Evolutionary conservation across 352 stramenopile genomes (phyloP).

Genomic region (Phytophthora ohioensis): DNA sequence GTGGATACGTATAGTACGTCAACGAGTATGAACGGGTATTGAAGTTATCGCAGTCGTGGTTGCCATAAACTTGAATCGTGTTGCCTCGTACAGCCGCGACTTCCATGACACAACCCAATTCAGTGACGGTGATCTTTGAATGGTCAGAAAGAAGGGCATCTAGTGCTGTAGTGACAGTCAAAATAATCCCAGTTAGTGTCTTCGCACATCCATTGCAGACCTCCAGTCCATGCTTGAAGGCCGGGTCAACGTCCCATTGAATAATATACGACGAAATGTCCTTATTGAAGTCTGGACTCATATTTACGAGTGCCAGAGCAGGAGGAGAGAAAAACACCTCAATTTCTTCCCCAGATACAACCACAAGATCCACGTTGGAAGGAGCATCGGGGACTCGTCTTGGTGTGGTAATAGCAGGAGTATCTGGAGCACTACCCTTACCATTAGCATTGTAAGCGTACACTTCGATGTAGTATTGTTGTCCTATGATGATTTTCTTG

Average conservation of each 20-base stretch:
- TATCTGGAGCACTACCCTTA: slow-evolving; percentile 53
- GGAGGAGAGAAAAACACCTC: slow-evolving; percentile 93
- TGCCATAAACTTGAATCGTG: slow-evolving; percentile 35
- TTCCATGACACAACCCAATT: slow-evolving; percentile 59
- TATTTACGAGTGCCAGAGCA: slow-evolving; percentile 49
- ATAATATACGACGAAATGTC: slow-evolving; percentile 92
- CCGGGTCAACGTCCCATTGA: slow-evolving; percentile 84
- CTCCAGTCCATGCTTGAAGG: slow-evolving; percentile 77
- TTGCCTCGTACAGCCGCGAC: slow-evolving; percentile 31
- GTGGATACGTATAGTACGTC: slow-evolving; percentile 66
- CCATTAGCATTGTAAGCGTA: slow-evolving; percentile 84
- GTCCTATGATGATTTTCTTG: slow-evolving; percentile 59
- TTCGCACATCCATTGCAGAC: slow-evolving; percentile 60
- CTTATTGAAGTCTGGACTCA: slow-evolving; percentile 76
- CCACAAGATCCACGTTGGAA: slow-evolving; percentile 82
- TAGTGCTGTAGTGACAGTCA: slow-evolving; percentile 45
- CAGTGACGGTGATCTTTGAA: slow-evolving; percentile 58
- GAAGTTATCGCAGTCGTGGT: slow-evolving; percentile 57
- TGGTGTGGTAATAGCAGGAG: slow-evolving; percentile 59
- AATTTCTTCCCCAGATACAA: slow-evolving; percentile 89
- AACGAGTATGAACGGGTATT: slow-evolving; percentile 58
- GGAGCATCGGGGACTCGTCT: slow-evolving; percentile 90
- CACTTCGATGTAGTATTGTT: slow-evolving; percentile 90
- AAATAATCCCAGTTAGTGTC: slow-evolving; percentile 44
- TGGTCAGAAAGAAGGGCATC: slow-evolving; percentile 16